These are phyloP conservation scores for Hagleromyces aurorensis DNA, from an alignment of 805 yeast genomes.

Conservation along the genomic window DNA sequence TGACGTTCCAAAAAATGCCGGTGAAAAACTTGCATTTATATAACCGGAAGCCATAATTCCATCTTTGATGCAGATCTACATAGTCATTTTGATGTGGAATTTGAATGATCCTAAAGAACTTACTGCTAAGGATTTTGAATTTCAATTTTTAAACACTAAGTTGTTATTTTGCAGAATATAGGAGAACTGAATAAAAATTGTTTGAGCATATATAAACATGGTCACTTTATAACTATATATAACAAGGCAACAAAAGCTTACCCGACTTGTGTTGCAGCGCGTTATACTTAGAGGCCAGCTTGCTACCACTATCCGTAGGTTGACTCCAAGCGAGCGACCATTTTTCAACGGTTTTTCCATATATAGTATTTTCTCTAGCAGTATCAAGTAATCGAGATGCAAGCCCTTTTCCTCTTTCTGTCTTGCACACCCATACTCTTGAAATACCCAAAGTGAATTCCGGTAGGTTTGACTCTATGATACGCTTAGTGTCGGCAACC, in stretches of 20 bases:
- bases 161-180: no score
- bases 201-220: no score
- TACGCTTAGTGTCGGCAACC: slow-evolving; percentile 41
- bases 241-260: slow-evolving; percentile 27
- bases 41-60: no score
- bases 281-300: slow-evolving; percentile 48
- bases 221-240: slow-evolving; percentile 11
- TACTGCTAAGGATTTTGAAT: no score
- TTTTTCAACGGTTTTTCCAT: slow-evolving; percentile 40
- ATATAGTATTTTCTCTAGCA: slow-evolving; percentile 38
- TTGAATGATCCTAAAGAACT: no score
- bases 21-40: no score
- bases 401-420: slow-evolving; percentile 43
- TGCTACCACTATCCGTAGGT: slow-evolving; percentile 59
- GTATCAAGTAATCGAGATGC: slow-evolving; percentile 39
- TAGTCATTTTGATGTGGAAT: no score
- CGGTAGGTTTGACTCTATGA: slow-evolving; percentile 41
- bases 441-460: slow-evolving; percentile 40
- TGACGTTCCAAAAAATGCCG: slow-evolving; percentile 1
- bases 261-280: slow-evolving; percentile 42
- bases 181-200: no score
- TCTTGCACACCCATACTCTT: slow-evolving; percentile 39
- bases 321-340: slow-evolving; percentile 60
- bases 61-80: no score
- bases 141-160: no score